Conservation (phyloP, 108 stramenopile species). For the Aurantiochytrium sp. region DNA sequence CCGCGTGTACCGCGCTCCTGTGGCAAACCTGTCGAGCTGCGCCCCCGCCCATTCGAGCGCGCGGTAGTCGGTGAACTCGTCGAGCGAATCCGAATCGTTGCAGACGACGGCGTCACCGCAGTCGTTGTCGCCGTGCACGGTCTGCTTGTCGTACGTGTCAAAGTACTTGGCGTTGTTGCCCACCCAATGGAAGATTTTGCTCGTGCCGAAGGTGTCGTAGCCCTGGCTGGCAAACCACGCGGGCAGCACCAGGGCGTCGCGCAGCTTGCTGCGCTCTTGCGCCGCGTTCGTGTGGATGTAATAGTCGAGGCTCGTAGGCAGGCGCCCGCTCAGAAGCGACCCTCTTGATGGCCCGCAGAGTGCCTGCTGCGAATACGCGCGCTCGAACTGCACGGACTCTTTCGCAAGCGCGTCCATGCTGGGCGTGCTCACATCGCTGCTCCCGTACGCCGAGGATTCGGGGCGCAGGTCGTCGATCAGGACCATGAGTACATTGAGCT, state of each 20-base stretch:
- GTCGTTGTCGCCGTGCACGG: background rate
- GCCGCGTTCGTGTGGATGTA: background rate
- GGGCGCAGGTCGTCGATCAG: background rate
- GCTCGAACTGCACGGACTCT: background rate
- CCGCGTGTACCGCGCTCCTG: background rate
- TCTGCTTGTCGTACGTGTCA: background rate
- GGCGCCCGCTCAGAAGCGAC: background rate
- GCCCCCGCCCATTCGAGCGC: background rate
- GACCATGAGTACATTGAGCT: background rate
- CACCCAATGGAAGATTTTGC: background rate
- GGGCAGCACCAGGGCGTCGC: background rate
- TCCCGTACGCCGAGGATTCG: background rate
- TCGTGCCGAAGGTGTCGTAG: background rate
- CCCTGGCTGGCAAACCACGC: background rate
- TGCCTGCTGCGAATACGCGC: background rate
- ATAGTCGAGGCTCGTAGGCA: background rate
- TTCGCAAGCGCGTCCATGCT: background rate
- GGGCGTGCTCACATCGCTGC: background rate
- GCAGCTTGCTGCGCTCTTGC: background rate
- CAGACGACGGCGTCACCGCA: slow-evolving; percentile 14
- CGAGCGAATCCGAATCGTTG: background rate
- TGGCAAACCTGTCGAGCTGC: background rate
- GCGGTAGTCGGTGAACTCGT: background rate
- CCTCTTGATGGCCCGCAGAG: slow-evolving; percentile 1
- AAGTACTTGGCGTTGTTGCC: background rate